These are phyloP conservation scores for Cytidiella melzeri DNA, from an alignment of 768 basidiomycete genomes.

Conservation along the genomic window DNA sequence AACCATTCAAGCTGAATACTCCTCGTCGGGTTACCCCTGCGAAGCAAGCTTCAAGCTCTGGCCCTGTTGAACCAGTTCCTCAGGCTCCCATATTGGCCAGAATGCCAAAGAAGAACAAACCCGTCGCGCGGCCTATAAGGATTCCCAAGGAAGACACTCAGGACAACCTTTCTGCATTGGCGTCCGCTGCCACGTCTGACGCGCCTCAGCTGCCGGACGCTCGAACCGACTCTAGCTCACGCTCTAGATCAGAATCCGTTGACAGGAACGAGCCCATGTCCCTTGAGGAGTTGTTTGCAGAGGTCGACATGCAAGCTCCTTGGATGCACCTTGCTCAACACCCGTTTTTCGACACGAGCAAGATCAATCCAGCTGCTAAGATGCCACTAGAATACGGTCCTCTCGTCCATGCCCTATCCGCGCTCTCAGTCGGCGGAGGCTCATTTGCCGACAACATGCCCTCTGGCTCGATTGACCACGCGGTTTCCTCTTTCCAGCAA, in stretches of 20 bases:
- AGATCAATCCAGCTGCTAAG: slow-evolving; percentile 68
- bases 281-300: slow-evolving; percentile 59
- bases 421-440: slow-evolving; percentile 78
- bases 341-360: slow-evolving; percentile 68
- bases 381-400: slow-evolving; percentile 83
- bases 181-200: slow-evolving; percentile 45
- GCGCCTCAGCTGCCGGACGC: slow-evolving; percentile 31
- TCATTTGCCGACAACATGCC: slow-evolving; percentile 82
- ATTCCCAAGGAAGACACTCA: slow-evolving; percentile 55
- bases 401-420: slow-evolving; percentile 79
- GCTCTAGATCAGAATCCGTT: slow-evolving; percentile 57
- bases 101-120: slow-evolving; percentile 80
- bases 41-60: slow-evolving; percentile 17
- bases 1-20: slow-evolving; percentile 14
- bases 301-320: slow-evolving; percentile 57
- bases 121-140: slow-evolving; percentile 49
- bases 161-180: slow-evolving; percentile 38
- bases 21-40: slow-evolving; percentile 19
- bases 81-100: slow-evolving; percentile 77
- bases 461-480: slow-evolving; percentile 84
- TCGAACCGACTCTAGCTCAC: slow-evolving; percentile 42
- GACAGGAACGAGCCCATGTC: slow-evolving; percentile 48
- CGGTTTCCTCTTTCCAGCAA: slow-evolving; percentile 86
- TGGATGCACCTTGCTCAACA: slow-evolving; percentile 61
- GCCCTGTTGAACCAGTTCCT: slow-evolving; percentile 26